These are phyloP conservation scores for Anthostomella pinea DNA, from an alignment of 2,329 filamentous ascomycete genomes.

Conservation along the genomic window DNA sequence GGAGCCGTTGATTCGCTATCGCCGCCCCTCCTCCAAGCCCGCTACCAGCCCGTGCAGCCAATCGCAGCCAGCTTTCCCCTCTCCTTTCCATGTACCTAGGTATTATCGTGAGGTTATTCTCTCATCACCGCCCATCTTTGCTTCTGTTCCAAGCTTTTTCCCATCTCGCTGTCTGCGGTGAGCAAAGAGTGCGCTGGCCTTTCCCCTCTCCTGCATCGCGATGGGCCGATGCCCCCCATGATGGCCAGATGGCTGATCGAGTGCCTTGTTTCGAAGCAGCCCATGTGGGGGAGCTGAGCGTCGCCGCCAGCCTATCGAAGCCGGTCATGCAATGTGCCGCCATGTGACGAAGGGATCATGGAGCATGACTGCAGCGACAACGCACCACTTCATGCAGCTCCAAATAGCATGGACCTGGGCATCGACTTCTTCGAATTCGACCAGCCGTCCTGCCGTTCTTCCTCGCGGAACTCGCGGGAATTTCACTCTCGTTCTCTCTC, in stretches of 20 bases:
- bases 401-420: no score
- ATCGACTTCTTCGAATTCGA: no score
- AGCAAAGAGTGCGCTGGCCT: constrained; percentile 44
- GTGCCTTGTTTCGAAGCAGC: constrained; percentile 39
- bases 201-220: constrained; percentile 30
- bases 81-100: constrained; percentile 5
- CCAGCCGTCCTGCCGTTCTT: no score
- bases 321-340: constrained; percentile 28
- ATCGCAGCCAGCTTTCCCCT: constrained; percentile 15
- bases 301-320: constrained; percentile 43
- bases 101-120: no score
- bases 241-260: no score
- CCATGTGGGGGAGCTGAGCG: constrained; percentile 33
- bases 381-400: constrained; percentile 40
- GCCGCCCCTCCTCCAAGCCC: background rate
- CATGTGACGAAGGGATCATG: constrained; percentile 39
- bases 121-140: constrained; percentile 9
- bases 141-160: no score
- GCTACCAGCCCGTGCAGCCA: constrained; percentile 1
- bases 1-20: constrained; percentile 12
- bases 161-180: no score
- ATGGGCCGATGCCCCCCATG: no score
- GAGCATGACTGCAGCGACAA: constrained; percentile 44
- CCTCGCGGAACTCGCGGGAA: no score
- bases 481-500: no score